Evolutionary conservation across 1,139 yeast species (phyloP), one percentile per base, ranked within the genome.

Genomic region (Pichia norvegensis): DNA sequence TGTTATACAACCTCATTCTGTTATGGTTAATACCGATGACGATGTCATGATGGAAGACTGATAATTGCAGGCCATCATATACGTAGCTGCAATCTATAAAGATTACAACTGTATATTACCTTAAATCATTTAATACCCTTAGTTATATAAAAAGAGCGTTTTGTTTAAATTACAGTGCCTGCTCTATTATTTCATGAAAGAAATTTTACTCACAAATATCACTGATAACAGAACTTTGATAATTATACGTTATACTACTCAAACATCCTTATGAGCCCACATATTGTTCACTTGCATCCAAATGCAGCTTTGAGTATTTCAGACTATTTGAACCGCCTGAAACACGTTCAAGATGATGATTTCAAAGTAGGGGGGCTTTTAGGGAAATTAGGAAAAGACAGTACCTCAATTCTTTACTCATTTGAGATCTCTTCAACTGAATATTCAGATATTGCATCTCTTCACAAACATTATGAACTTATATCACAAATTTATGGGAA

Each of bases 401-500:
- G 44, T 7, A 25, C 40, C 4, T 51, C 54, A 11, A 36, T 51
- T 19, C 41, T 48, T 19, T 42, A 46, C 20, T 37, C 49, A 9
- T 42, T 48, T 39, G 52, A 51, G 21, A n/a, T 46, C 9, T 40
- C 44, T 7, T 9, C 25, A 20, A 20, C 9, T n/a, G 47, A 38
- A 16, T 14, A 33, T 10, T 16, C 9, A 4, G 27, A 43, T 16
- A 19, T 8, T 16, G 31, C 37, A 10, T 13, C 9, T 5, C 31
- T 45, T 11, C 11, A 9, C 3, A 10, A 38, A 10, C 47, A 46
- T 29, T 31, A 42, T 31, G 20, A 8, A 9, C 29, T 52, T 14
- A 25, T 53, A 13, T 35, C 38, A 19, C 51, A 49, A 27, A 43
- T 53, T 7, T 53, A 53, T 31, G 51, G 53, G 1, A 44, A 47